Evolutionary conservation across 768 basidiomycete genomes (phyloP).

Genomic region (Gautieria morchelliformis): DNA sequence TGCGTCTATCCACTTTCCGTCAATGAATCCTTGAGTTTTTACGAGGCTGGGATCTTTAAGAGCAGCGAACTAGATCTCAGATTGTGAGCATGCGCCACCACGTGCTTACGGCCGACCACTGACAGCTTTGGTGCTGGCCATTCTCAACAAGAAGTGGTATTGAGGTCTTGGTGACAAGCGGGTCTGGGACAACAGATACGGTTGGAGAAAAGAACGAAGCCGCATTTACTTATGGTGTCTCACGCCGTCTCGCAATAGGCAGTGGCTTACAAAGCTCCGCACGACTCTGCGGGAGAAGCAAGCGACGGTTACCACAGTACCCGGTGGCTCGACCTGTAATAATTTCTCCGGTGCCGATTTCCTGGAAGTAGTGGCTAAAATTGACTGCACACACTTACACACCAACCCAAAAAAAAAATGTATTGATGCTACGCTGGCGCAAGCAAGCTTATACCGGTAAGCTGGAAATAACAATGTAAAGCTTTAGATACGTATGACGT

Average conservation of each 20-base stretch:
- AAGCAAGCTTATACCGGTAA: too few relatives aligned
- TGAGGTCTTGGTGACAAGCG: neutral
- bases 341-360: too few relatives aligned
- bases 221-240: neutral
- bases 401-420: too few relatives aligned
- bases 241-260: too few relatives aligned
- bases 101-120: neutral
- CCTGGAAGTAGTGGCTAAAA: too few relatives aligned
- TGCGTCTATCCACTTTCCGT: constrained; percentile 83
- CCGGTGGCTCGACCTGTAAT: too few relatives aligned
- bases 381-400: too few relatives aligned
- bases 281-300: too few relatives aligned
- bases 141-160: neutral
- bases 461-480: too few relatives aligned
- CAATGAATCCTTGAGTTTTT: constrained; percentile 67
- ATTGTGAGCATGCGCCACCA: neutral
- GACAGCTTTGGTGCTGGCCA: constrained; percentile 2
- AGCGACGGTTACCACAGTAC: too few relatives aligned
- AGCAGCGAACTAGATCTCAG: constrained; percentile 14
- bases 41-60: constrained; percentile 72
- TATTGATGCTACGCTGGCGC: too few relatives aligned
- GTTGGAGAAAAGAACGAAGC: neutral
- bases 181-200: neutral
- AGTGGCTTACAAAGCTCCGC: neutral
- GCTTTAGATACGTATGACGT: too few relatives aligned